Base-by-base conservation (phyloP, 306 rosid species). In the Acacia crassicarpa region DNA sequence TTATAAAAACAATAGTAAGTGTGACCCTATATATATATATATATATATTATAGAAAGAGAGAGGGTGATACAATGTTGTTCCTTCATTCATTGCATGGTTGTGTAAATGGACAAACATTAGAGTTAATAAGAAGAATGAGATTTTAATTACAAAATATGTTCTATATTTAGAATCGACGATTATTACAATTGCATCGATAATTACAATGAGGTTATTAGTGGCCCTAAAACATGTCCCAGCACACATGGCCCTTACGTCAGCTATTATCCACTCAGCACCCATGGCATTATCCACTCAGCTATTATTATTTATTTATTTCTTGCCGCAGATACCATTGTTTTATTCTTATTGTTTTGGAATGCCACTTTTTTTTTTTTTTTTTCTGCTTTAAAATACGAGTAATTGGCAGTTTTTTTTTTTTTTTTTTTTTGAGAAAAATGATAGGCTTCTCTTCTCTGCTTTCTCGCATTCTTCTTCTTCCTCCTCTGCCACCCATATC, bases 401-500 rank as follows among this genome's bases (percentile, higher is more conserved):
- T 33, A 72, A 35, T 5, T n/a, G 20, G 17, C 20, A 41, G 14
- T 48, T 35, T 35, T 65, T 33, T 66, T 81, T 22, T 1, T 9
- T 12, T 25, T 23, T 35, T 63, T 13, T 16, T 1, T 61, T 11
- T 13, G 0, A 48, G 5, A 9, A 17, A 79, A 74, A 79, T 27
- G 84, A 85, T 48, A 62, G 85, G 83, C 79, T 62, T 20, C 81
- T 87, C 67, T 82, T 44, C 72, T 80, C 65, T 77, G 33, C 76
- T 41, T 62, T 70, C 81, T 22, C 76, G 45, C 17, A 33, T 75
- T 33, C 53, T 51, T 51, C 56, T 56, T 81, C 83, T 82, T 87
- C 89, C 43, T 74, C 89, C 88, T 78, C 84, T 84, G 93, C 86
- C 94, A 89, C 85, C 80, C 93, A 86, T 87, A 83, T 87, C 80